A percentile compares a stretch with the other conserved stretches of the same genome.
These are phyloP conservation scores for Suillus occidentalis DNA, from an alignment of 768 basidiomycete species.

Conservation along the genomic window DNA sequence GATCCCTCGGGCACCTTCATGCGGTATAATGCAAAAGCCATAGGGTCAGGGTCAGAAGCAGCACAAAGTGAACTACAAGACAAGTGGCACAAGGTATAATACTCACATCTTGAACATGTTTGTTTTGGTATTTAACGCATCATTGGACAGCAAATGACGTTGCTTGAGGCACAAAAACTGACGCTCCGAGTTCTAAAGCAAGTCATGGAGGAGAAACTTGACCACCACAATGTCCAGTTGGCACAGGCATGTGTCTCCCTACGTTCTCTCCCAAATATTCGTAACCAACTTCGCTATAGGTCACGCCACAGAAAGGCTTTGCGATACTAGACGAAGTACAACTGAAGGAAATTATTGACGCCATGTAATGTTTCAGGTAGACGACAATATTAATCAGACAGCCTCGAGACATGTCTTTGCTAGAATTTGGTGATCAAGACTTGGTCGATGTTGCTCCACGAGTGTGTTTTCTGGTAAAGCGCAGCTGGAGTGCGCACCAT, in stretches of 20 bases:
- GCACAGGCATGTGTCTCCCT: conserved; percentile 66
- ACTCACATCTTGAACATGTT: conserved; percentile 1
- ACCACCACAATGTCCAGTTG: conserved; percentile 97
- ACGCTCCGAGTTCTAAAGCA: conserved; percentile 92
- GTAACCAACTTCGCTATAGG: conserved; percentile 42
- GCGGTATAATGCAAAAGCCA: conserved; percentile 96
- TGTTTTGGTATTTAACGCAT: conserved; percentile 11
- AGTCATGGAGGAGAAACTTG: conserved; percentile 99
- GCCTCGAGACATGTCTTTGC: background rate
- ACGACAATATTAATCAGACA: background rate
- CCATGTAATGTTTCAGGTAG: conserved; percentile 53
- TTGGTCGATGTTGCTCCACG: background rate
- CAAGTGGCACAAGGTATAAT: conserved; percentile 87
- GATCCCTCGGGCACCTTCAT: conserved; percentile 98
- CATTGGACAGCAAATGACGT: conserved; percentile 77
- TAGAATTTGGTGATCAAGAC: background rate
- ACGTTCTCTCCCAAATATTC: background rate
- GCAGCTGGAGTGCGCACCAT: conserved; percentile 51
- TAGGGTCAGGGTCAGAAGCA: conserved; percentile 96
- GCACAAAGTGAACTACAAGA: conserved; percentile 97
- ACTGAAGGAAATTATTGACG: conserved; percentile 83
- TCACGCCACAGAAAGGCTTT: conserved; percentile 83
- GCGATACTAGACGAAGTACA: conserved; percentile 81
- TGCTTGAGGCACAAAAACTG: conserved; percentile 83
- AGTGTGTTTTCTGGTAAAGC: background rate